Evolutionary conservation across 805 yeast genomes (phyloP).

Genomic region (Tetrapisispora arboricola): DNA sequence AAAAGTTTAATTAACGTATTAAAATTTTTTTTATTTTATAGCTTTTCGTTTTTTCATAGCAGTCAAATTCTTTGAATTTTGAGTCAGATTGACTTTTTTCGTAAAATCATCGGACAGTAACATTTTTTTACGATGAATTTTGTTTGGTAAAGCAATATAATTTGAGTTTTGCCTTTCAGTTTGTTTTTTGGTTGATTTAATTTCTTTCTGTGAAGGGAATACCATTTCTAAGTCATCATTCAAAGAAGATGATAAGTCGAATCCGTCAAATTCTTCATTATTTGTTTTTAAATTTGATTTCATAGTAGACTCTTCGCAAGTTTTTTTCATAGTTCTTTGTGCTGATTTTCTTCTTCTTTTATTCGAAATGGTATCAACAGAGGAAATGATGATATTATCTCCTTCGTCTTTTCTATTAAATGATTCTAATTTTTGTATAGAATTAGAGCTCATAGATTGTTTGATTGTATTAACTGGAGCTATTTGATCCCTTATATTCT

Average conservation of each 20-base stretch:
- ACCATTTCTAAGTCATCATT: conserved; percentile 27
- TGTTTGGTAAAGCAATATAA: conserved; percentile 7
- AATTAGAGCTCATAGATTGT: too few species aligned
- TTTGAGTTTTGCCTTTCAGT: conserved; percentile 1
- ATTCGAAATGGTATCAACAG: not conserved
- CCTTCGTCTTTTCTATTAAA: too few species aligned
- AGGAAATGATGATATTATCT: too few species aligned
- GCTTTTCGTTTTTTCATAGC: not conserved
- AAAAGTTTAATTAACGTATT: too few species aligned
- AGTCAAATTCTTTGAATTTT: not conserved
- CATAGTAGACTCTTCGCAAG: too few species aligned
- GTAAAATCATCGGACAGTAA: conserved; percentile 24
- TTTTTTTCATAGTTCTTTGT: conserved; percentile 1
- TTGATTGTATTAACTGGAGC: not conserved
- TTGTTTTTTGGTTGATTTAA: conserved; percentile 8
- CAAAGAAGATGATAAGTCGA: conserved; percentile 25
- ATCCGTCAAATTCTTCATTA: conserved; percentile 16
- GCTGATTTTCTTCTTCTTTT: not conserved
- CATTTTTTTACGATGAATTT: conserved; percentile 21
- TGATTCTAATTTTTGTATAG: too few species aligned
- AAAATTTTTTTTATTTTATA: conserved; percentile 1
- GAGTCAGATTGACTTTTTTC: conserved; percentile 12
- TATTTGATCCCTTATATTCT: not conserved
- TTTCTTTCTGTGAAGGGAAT: conserved; percentile 23
- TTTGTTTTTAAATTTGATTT: not conserved